These are phyloP conservation scores for Heritiera littoralis DNA, from an alignment of 345 rosid genomes.

Conservation along the genomic window DNA sequence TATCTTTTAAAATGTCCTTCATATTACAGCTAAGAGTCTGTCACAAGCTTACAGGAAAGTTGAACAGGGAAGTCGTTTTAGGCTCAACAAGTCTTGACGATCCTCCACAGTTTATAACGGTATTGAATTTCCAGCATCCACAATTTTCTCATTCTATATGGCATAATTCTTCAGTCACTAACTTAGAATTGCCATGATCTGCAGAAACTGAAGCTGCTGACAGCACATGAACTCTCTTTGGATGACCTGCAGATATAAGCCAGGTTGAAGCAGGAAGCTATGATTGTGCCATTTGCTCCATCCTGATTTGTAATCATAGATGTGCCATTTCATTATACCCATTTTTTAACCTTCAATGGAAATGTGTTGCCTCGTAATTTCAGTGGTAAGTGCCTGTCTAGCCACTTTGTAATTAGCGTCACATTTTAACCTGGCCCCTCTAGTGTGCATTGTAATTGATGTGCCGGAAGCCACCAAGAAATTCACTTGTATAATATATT, in stretches of 20 bases:
- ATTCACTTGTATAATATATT: background rate
- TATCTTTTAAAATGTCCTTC: slow-evolving; percentile 14
- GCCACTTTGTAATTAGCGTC: background rate
- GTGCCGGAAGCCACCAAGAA: background rate
- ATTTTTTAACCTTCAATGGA: background rate
- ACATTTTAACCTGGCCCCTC: background rate
- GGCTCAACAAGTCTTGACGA: slow-evolving; percentile 96
- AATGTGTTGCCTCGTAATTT: background rate
- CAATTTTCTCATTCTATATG: background rate
- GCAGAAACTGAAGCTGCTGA: slow-evolving; percentile 93
- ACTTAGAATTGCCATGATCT: slow-evolving; percentile 12
- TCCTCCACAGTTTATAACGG: slow-evolving; percentile 95
- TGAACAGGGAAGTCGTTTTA: slow-evolving; percentile 82
- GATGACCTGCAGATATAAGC: slow-evolving; percentile 77
- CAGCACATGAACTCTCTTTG: slow-evolving; percentile 65
- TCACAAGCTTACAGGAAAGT: slow-evolving; percentile 83
- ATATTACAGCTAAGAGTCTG: slow-evolving; percentile 81
- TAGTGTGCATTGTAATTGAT: background rate
- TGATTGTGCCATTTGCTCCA: background rate
- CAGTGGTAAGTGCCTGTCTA: no score
- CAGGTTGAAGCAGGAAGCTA: background rate
- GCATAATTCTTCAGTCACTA: background rate
- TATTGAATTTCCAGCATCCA: slow-evolving; percentile 29
- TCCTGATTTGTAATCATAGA: slow-evolving; percentile 14
- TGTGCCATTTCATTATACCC: slow-evolving; percentile 6